Base-by-base conservation (phyloP, 805 yeast genomes). In the Ogataea pignaliae region DNA sequence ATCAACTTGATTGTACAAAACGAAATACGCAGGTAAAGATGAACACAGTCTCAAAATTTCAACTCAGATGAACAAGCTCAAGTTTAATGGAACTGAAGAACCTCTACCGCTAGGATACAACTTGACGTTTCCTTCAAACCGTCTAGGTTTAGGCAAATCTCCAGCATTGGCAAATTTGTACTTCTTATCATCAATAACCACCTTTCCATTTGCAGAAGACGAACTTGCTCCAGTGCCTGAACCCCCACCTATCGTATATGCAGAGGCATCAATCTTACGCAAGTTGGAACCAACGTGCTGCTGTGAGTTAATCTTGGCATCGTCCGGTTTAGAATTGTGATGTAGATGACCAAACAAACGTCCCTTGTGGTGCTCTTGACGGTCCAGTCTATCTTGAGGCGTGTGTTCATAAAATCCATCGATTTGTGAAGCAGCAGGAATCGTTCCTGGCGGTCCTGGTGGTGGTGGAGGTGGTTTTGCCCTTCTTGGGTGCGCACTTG, bases 101-200 rank as follows among this genome's bases (percentile, higher is more conserved):
- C 98, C 98, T 54, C 96, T 76, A 12, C 98, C 98, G 65, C 96
- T 87, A 14, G 98, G 97, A 66, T 93, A 93, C 51, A 89, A 69
- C 61, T 91, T 89, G 46, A 76, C 76, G 38, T 74, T 75, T 3
- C 82, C 85, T 41, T 76, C 80, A 57, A 85, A 88, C 40, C 76
- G 74, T 52, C 98, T 73, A n/a, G 99, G 98, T 53, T 79, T 80
- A 0, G 99, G 98, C 37, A 93, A 69, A 18, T 88, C 84, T 36
- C 68, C 64, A 14, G 76, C 73, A 60, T 86, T 86, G 3, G 69
- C 59, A 71, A 88, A 90, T 51, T 73, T 76, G 70, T 83, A 89
- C 54, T 90, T 69, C n/a, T 71, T 63, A 59, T 86, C 93, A 53
- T 87, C 88, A 40, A 88, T 85, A 3, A 64, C 68, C 3, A 79